Evolutionary conservation across 1,284 basidiomycete genomes (phyloP).

Genomic region (Rhodofomes roseus): DNA sequence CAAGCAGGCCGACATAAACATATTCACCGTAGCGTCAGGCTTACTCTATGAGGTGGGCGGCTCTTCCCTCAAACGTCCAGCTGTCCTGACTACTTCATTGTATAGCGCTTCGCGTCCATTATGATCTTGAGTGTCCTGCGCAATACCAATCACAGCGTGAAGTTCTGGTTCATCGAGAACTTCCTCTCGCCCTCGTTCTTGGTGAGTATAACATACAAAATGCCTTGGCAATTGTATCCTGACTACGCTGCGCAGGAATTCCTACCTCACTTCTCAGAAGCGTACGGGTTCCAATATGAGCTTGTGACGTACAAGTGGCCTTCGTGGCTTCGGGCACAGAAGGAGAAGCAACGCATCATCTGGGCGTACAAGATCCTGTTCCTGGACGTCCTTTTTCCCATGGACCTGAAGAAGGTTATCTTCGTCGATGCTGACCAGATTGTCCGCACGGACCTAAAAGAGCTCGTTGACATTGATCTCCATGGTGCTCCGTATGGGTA

Average conservation of each 20-base stretch:
- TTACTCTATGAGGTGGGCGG: constrained; percentile 84
- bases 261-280: constrained; percentile 86
- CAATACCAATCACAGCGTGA: constrained; percentile 91
- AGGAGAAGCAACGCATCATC: constrained; percentile 96
- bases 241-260: constrained; percentile 63
- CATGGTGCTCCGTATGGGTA: constrained; percentile 92
- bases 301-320: constrained; percentile 99
- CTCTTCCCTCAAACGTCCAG: background rate
- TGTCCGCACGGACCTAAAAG: constrained; percentile 91
- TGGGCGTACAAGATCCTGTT: constrained; percentile 99
- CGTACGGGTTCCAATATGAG: constrained; percentile 94
- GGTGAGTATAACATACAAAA: constrained; percentile 38
- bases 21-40: constrained; percentile 97
- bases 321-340: constrained; percentile 93
- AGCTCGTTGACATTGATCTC: constrained; percentile 88
- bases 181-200: constrained; percentile 98
- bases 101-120: constrained; percentile 91
- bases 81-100: background rate
- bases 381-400: constrained; percentile 96
- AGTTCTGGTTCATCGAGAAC: constrained; percentile 99
- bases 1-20: constrained; percentile 88
- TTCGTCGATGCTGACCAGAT: constrained; percentile 99
- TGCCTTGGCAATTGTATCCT: background rate
- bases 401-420: constrained; percentile 97
- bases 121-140: constrained; percentile 96